Evolutionary conservation across 192 early-diverging fungal genomes (phyloP).

Genomic region (Podila verticillata): DNA sequence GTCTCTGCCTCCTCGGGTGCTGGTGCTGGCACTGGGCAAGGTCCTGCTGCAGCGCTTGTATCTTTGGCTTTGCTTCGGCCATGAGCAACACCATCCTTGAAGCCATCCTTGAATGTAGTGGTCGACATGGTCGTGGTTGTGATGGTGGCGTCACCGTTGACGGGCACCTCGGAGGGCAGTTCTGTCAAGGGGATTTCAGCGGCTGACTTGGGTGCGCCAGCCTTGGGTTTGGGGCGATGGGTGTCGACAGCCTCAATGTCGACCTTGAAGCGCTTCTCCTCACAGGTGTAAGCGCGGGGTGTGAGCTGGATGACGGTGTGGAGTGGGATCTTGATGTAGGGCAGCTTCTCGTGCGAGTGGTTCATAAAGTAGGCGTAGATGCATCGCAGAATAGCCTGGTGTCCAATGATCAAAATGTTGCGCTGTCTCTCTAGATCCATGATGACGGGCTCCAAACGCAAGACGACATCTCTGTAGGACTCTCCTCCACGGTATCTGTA

Average conservation of each 20-base stretch:
- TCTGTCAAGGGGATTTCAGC: neutral
- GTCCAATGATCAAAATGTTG: conserved; percentile 95
- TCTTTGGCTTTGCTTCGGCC: conserved; percentile 11
- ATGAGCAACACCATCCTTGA: conserved; percentile 30
- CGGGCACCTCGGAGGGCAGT: conserved; percentile 1
- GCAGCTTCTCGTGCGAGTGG: conserved; percentile 92
- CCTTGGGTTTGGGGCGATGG: conserved; percentile 79
- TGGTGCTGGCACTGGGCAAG: neutral
- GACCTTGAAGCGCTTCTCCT: conserved; percentile 92
- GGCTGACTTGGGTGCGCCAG: conserved; percentile 10
- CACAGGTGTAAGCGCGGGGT: conserved; percentile 95
- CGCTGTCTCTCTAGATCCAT: conserved; percentile 99
- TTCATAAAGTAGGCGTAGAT: conserved; percentile 99
- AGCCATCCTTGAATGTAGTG: conserved; percentile 42
- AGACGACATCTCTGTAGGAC: conserved; percentile 96
- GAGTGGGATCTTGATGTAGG: conserved; percentile 98
- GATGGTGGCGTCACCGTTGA: conserved; percentile 28
- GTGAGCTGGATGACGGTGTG: conserved; percentile 98
- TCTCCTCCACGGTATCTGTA: conserved; percentile 87
- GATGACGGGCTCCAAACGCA: conserved; percentile 97
- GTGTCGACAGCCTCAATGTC: conserved; percentile 99
- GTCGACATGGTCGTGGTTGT: conserved; percentile 49
- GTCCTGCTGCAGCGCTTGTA: neutral
- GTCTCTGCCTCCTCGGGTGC: neutral
- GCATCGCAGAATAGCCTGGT: conserved; percentile 97